Conservation (phyloP, 176 grass and related monocot genomes). For the Stipa capillata region DNA sequence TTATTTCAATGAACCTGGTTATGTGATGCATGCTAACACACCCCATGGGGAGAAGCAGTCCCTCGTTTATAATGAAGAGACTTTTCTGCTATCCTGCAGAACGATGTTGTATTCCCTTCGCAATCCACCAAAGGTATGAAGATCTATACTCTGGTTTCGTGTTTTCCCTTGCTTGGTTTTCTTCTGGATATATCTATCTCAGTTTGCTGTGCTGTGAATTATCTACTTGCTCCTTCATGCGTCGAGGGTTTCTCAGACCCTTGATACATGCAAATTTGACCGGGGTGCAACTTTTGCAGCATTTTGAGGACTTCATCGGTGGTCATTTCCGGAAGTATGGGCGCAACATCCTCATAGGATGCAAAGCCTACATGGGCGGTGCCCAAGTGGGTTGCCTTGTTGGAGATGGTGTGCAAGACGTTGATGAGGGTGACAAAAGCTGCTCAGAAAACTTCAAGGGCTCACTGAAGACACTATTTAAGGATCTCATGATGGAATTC, state of each 20-base stretch:
- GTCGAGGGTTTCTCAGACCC: neutral
- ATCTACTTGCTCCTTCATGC: neutral
- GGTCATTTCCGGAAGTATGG: slow-evolving; percentile 57
- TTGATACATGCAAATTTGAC: slow-evolving; percentile 1
- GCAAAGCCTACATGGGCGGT: slow-evolving; percentile 63
- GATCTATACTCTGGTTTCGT: neutral
- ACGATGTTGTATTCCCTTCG: slow-evolving; percentile 63
- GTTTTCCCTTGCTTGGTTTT: neutral
- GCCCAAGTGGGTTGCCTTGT: slow-evolving; percentile 70
- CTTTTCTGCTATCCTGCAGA: slow-evolving; percentile 68
- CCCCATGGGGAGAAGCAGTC: slow-evolving; percentile 44
- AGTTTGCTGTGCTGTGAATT: neutral
- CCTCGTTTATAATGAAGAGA: slow-evolving; percentile 55
- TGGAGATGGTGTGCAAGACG: slow-evolving; percentile 53
- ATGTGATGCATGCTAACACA: slow-evolving; percentile 30
- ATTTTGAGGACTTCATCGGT: slow-evolving; percentile 64
- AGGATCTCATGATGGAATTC: slow-evolving; percentile 45
- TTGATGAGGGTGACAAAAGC: slow-evolving; percentile 63
- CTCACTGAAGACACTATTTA: slow-evolving; percentile 32
- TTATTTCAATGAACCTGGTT: slow-evolving; percentile 73
- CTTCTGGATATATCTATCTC: slow-evolving; percentile 4
- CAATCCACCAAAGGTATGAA: slow-evolving; percentile 62
- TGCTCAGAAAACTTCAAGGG: slow-evolving; percentile 48
- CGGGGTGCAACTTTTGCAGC: slow-evolving; percentile 21
- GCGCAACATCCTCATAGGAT: slow-evolving; percentile 47